Percentiles rank a stretch among this genome's conserved stretches.
Evolutionary conservation across 2,329 filamentous ascomycete species (phyloP).

Genomic region (Atkinsonella texensis): DNA sequence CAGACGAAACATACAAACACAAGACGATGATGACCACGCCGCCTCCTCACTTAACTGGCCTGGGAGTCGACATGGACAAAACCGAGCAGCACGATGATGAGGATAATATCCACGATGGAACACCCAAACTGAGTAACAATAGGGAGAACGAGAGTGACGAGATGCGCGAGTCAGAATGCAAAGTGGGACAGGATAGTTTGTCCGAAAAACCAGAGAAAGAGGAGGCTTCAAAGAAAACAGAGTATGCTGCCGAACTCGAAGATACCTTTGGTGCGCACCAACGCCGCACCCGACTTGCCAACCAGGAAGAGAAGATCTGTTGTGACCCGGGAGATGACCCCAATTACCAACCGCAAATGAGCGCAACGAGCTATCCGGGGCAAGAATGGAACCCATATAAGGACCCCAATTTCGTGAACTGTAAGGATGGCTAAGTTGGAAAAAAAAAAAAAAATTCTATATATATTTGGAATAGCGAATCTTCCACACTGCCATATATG

Average conservation of each 20-base stretch:
- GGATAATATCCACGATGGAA: conserved; percentile 24
- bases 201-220: neutral
- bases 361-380: conserved; percentile 55
- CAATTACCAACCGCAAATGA: conserved; percentile 42
- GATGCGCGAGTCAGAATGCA: neutral
- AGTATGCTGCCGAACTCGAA: conserved; percentile 24
- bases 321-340: conserved; percentile 23
- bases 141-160: neutral
- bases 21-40: neutral
- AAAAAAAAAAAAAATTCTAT: too few species aligned
- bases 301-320: conserved; percentile 44
- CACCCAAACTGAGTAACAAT: conserved; percentile 13
- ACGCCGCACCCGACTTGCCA: conserved; percentile 29
- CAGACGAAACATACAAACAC: neutral
- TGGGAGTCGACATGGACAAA: neutral
- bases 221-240: conserved; percentile 1
- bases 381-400: conserved; percentile 56
- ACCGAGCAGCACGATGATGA: conserved; percentile 9
- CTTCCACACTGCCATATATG: neutral
- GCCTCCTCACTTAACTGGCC: neutral
- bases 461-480: too few species aligned
- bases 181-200: conserved; percentile 2
- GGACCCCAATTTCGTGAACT: conserved; percentile 19
- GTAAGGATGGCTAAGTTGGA: conserved; percentile 11
- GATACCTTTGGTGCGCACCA: conserved; percentile 32